phyloP scores from a whole-genome alignment of 2,329 filamentous ascomycete genomes.

The Ceratocystis huliohia region DNA sequence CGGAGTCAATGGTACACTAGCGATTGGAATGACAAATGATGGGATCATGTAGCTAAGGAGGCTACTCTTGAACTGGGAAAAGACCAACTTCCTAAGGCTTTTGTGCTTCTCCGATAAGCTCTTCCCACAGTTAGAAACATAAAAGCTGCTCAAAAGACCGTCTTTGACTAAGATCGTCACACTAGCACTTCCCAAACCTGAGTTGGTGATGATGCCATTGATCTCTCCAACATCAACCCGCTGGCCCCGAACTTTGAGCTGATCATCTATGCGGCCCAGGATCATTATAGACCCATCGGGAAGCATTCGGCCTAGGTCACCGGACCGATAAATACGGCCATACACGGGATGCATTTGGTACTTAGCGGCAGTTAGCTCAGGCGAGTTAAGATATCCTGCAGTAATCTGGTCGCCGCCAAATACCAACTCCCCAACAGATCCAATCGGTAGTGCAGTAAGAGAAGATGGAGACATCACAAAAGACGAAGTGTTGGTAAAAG shows the following conservation, averaged over 20 bases:
- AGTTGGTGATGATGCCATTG: conserved; percentile 41
- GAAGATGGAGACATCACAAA: conserved; percentile 44
- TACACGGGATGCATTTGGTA: conserved; percentile 56
- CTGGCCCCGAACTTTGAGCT: conserved; percentile 71
- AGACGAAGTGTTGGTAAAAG: conserved; percentile 62
- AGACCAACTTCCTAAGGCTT: conserved; percentile 24
- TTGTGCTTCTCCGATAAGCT: background rate
- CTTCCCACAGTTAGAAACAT: conserved; percentile 35
- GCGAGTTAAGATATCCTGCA: conserved; percentile 57
- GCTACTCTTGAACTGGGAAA: conserved; percentile 38
- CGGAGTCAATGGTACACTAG: conserved; percentile 53
- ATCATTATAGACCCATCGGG: conserved; percentile 64
- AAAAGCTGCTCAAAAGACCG: conserved; percentile 56
- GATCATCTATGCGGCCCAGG: conserved; percentile 60
- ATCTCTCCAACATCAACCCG: conserved; percentile 70
- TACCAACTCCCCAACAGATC: conserved; percentile 69
- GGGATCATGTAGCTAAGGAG: conserved; percentile 73
- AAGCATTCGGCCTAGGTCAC: conserved; percentile 70
- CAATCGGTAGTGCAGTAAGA: conserved; percentile 48
- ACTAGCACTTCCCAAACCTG: conserved; percentile 44
- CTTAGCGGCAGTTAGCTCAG: conserved; percentile 48
- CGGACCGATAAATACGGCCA: conserved; percentile 68
- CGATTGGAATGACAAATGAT: conserved; percentile 56
- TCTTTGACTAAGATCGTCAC: conserved; percentile 46
- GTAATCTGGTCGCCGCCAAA: conserved; percentile 77